A percentile compares a stretch with the other conserved stretches of the same genome.
Evolutionary conservation across 2,329 filamentous ascomycete genomes (phyloP).

Genomic region (Diplodia sapinea): DNA sequence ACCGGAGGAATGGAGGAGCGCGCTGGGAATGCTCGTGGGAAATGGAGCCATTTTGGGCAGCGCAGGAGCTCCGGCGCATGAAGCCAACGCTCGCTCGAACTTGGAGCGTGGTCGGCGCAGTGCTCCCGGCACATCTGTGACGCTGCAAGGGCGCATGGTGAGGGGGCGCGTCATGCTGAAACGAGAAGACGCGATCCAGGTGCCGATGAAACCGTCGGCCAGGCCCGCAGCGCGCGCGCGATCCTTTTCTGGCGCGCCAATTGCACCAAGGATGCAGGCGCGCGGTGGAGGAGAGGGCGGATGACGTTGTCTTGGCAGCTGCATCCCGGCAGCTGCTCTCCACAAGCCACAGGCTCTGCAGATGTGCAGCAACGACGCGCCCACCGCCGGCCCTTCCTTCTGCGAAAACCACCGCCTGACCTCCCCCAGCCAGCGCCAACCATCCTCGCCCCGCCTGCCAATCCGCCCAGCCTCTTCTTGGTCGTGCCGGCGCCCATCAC

Average conservation of each 20-base stretch:
- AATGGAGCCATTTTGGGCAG: conserved; percentile 11
- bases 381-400: not conserved
- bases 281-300: not conserved
- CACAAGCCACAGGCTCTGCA: not conserved
- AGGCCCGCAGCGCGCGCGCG: not conserved
- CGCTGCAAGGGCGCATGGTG: conserved; percentile 17
- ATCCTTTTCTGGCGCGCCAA: conserved; percentile 11
- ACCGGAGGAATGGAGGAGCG: conserved; percentile 15
- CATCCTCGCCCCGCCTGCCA: not conserved
- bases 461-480: conserved; percentile 2
- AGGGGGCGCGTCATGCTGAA: conserved; percentile 24
- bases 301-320: conserved; percentile 25
- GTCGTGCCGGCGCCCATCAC: not conserved
- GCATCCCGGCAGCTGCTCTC: not conserved
- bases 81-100: not conserved
- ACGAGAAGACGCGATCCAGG: conserved; percentile 7
- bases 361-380: not conserved
- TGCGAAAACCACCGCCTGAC: not conserved
- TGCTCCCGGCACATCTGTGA: conserved; percentile 14
- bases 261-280: conserved; percentile 7
- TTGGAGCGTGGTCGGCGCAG: not conserved
- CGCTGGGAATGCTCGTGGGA: conserved; percentile 14
- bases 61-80: conserved; percentile 12
- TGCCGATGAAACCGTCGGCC: conserved; percentile 10
- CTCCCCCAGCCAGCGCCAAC: conserved; percentile 7